These are phyloP conservation scores for Limnanthes douglasii DNA, from an alignment of 345 rosid genomes.

Conservation along the genomic window DNA sequence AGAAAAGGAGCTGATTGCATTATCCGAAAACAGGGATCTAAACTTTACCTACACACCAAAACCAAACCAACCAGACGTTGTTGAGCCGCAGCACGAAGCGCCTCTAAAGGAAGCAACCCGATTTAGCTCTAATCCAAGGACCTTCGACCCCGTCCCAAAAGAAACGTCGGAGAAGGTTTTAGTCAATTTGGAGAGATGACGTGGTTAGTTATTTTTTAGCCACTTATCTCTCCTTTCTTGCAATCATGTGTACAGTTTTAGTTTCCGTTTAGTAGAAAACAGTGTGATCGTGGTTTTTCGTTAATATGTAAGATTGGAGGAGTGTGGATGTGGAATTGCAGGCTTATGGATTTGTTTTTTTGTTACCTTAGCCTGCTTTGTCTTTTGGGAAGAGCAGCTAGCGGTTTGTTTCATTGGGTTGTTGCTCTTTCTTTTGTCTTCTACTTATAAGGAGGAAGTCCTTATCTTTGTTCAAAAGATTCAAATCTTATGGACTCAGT, in stretches of 20 bases:
- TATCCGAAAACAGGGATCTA: conserved; percentile 75
- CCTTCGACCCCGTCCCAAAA: conserved; percentile 11
- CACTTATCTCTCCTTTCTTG: conserved; percentile 4
- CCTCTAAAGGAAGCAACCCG: conserved; percentile 7
- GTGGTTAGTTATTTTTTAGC: background rate
- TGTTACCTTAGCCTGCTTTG: conserved; percentile 22
- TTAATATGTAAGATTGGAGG: conserved; percentile 1
- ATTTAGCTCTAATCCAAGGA: conserved; percentile 4
- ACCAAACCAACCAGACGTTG: conserved; percentile 17
- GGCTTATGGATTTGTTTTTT: conserved; percentile 30
- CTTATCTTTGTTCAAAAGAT: too few relatives aligned
- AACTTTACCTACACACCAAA: conserved; percentile 52
- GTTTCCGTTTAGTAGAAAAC: too few relatives aligned
- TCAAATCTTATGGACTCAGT: too few relatives aligned
- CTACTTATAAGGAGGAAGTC: too few relatives aligned
- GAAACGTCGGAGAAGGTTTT: conserved; percentile 17
- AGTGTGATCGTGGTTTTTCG: too few relatives aligned
- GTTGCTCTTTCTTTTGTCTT: conserved; percentile 3
- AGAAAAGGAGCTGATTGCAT: conserved; percentile 78
- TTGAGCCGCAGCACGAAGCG: conserved; percentile 14
- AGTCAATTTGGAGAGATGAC: conserved; percentile 31
- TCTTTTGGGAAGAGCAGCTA: conserved; percentile 6
- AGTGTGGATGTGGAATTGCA: conserved; percentile 10
- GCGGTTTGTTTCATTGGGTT: conserved; percentile 3
- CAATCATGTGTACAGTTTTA: conserved; percentile 13